Evolutionary conservation across 1,284 basidiomycete genomes (phyloP), one percentile per base, ranked within the genome.

Genomic region (Pseudozyma sp.): DNA sequence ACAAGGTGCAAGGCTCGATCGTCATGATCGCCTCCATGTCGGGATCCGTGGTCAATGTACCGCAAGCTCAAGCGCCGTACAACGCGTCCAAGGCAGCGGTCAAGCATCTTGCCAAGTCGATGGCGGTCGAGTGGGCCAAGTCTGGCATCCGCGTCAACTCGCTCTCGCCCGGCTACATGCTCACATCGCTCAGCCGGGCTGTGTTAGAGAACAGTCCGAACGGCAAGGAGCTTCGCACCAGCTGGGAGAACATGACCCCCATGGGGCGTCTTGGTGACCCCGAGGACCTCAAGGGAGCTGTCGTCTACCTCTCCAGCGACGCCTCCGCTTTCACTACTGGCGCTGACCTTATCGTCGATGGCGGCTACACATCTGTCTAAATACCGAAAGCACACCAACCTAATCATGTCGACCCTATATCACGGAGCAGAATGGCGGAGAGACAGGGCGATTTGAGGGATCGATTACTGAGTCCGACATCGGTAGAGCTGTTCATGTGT

Each of bases 61-160:
- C 82, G 2, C 79, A 97, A 89, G 90, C 89, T 40, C 95, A 98
- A 88, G 92, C 93, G 1, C 94, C 95, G 0, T 98, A 98, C 86
- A 98, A 97, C 85, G 92, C 93, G n/a, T 94, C 94, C 46, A 70
- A 73, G 47, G 68, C 84, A 89, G 92, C 93, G 54, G 93, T 95
- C 35, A 91, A 90, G 81, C 94, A 95, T 80, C 92, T 95, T 90
- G 92, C 93, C 14, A 87, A 91, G 0, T 92, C 90, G 75, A 87
- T 95, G 53, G 93, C 91, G 0, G 92, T 94, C 29, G 93, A 95
- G 85, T 95, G 93, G 93, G 93, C 93, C 3, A 92, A 91, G 86
- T 88, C 89, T 76, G 90, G 90, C 55, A 90, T 94, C 54, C 89
- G 93, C 52, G 93, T 94, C 65, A 94, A 94, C 85, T 62, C 82